Conservation (phyloP, 2,329 filamentous ascomycete species). For the Fusarium scirpi region DNA sequence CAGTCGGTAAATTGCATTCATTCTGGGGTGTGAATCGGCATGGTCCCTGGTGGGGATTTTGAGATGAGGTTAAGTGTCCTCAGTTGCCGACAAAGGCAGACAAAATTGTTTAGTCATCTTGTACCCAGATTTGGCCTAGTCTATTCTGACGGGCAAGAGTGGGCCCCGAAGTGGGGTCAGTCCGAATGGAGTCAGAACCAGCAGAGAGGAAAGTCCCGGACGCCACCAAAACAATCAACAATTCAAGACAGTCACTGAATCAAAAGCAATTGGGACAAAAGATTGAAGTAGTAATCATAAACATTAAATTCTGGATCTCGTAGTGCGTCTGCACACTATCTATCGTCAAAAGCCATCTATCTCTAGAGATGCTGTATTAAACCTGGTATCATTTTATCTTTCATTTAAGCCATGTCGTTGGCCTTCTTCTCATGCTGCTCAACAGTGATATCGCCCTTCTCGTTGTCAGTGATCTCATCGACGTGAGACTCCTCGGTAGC, state of each 20-base stretch:
- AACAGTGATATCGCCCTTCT: slow-evolving; percentile 25
- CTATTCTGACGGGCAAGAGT: neutral
- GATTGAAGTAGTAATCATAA: slow-evolving; percentile 9
- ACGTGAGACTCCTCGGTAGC: neutral
- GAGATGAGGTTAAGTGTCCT: neutral
- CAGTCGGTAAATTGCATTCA: neutral
- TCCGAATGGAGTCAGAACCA: neutral
- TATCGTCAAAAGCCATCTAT: slow-evolving; percentile 5
- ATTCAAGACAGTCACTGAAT: neutral
- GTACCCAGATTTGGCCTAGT: fast-evolving
- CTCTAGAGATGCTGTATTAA: neutral
- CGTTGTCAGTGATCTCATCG: slow-evolving; percentile 9
- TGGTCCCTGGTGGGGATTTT: neutral
- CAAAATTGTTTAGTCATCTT: neutral
- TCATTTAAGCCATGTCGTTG: slow-evolving; percentile 21
- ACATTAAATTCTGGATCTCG: slow-evolving; percentile 28
- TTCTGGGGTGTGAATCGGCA: neutral
- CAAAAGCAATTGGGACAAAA: neutral
- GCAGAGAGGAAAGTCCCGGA: neutral
- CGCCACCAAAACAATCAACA: neutral
- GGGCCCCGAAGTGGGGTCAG: neutral
- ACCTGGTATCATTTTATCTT: neutral
- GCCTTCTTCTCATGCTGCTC: slow-evolving; percentile 43
- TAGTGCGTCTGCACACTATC: slow-evolving; percentile 3
- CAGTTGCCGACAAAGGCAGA: neutral